phyloP scores from a whole-genome alignment of 1,139 yeast species.

The Hanseniaspora sp. region DNA sequence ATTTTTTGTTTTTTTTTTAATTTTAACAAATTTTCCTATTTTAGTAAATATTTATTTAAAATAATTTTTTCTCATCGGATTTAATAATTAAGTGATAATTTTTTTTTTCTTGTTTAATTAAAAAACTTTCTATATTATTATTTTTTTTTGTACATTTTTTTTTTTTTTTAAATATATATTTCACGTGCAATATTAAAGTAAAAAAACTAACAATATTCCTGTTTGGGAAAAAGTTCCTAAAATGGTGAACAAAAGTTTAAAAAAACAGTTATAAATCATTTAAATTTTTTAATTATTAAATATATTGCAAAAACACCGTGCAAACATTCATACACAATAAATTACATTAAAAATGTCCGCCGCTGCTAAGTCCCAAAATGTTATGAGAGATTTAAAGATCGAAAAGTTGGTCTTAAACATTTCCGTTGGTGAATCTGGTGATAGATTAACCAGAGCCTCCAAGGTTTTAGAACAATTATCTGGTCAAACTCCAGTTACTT shows the following conservation, averaged over 20 bases:
- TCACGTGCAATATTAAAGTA: no score
- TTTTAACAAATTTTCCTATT: not conserved
- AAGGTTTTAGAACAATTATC: constrained; percentile 99
- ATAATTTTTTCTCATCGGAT: no score
- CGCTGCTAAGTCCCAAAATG: constrained; percentile 42
- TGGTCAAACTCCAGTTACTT: constrained; percentile 99
- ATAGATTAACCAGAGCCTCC: constrained; percentile 99
- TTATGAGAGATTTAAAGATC: constrained; percentile 98
- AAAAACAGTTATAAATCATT: no score
- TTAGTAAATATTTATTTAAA: not conserved
- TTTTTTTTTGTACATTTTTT: not conserved
- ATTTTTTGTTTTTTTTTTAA: not conserved
- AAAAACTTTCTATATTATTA: not conserved
- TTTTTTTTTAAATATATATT: no score
- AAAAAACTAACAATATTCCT: no score
- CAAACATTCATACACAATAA: constrained; percentile 4
- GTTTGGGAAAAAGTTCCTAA: no score
- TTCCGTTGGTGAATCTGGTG: constrained; percentile 99
- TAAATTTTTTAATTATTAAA: no score
- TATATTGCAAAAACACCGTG: constrained; percentile 7
- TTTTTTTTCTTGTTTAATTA: no score
- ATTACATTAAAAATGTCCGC: constrained; percentile 29
- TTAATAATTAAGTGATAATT: no score
- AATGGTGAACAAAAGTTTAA: no score
- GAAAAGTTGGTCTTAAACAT: constrained; percentile 99